Evolutionary conservation across 192 early-diverging fungal genomes (phyloP), one percentile per base, ranked within the genome.

Genomic region (Coemansia aciculifera): DNA sequence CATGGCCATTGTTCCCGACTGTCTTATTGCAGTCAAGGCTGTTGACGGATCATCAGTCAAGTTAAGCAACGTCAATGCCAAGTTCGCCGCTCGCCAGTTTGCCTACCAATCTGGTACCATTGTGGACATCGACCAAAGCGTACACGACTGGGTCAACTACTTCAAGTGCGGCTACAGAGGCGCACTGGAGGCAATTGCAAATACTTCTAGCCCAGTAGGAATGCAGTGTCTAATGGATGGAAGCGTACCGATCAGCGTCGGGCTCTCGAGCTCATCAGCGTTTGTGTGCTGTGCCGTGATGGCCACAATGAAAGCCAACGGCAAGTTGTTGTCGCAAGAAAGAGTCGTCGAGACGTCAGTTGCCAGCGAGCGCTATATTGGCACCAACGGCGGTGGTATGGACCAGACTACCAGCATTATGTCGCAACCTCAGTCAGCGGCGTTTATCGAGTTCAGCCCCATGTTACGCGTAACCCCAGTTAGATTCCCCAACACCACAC

Each of bases 401-500:
- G 94, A 97, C 67, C 95, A 97, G 69, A 86, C 91, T n/a, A 88
- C 89, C 62, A 95, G 92, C 31, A 87, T 97, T 42, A 91, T 95
- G 76, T 89, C 88, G 9, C 75, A 85, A 27, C 85, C 84, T 31
- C 86, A 86, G 3, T 87, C 86, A 27, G 91, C 92, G 11, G 48
- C 29, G 39, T 85, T 93, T 60, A 92, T 97, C 73, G 86, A 95
- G 67, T 97, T 97, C 82, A 7, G 59, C 37, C 1, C 85, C 82
- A 3, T 67, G 27, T 87, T 94, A 40, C 79, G 72, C 29, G 79
- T 77, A 27, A 83, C 78, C 24, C 91, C 85, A 29, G 88, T 92
- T 19, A 68, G 70, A 38, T 87, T 95, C 49, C 94, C 94, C 4
- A 56, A 63, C 1, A 85, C 84, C 11, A 46, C 46, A 0, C 84